Conservation (phyloP, 1,284 basidiomycete genomes). For the Rhodotorula sp. region DNA sequence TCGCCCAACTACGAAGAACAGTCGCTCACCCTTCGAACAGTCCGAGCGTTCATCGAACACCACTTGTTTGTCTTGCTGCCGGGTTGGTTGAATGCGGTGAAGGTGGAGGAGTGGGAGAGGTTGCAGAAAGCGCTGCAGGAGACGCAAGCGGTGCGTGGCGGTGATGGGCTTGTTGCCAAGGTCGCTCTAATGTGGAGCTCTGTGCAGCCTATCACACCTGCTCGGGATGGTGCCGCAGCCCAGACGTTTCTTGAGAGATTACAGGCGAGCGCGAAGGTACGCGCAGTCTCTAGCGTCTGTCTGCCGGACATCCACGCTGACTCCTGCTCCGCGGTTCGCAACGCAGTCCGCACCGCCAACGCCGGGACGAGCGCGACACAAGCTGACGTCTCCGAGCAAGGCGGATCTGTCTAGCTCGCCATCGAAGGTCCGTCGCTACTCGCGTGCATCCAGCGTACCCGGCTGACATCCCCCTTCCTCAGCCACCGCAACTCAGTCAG, state of each 20-base stretch:
- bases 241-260: conserved; percentile 22
- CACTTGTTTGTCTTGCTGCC: conserved; percentile 26
- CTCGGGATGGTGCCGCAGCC: neutral
- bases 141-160: neutral
- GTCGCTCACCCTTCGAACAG: conserved; percentile 12
- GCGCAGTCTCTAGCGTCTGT: too few species aligned
- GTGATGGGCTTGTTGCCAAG: neutral
- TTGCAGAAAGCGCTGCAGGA: conserved; percentile 4
- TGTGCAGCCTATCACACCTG: neutral
- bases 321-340: neutral
- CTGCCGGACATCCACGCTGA: too few species aligned
- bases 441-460: neutral
- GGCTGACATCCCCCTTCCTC: neutral
- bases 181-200: too few species aligned
- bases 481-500: too few species aligned
- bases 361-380: neutral
- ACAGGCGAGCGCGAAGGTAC: conserved; percentile 11
- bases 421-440: too few species aligned
- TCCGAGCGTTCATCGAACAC: conserved; percentile 26
- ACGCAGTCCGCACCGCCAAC: neutral
- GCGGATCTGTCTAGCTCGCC: neutral
- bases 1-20: conserved; percentile 10
- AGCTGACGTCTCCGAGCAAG: neutral
- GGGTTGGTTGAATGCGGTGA: conserved; percentile 24
- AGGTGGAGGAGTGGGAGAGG: conserved; percentile 1